phyloP scores from a whole-genome alignment of 257 asterid species.

The Mitragyna speciosa region DNA sequence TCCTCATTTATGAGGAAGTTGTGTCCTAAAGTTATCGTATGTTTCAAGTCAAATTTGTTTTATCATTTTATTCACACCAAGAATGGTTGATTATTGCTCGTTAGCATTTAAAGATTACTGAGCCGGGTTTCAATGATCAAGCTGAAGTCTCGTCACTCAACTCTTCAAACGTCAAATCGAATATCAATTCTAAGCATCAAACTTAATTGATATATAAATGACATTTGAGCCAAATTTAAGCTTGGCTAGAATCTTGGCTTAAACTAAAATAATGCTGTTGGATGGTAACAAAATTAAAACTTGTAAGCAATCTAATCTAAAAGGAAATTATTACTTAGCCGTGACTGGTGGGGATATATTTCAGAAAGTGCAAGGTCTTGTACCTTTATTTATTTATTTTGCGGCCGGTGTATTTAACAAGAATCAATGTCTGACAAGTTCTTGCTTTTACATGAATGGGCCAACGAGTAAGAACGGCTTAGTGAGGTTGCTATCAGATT shows the following conservation, averaged over 20 bases:
- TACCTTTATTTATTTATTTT: background rate
- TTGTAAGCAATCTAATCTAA: background rate
- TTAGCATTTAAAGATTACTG: background rate
- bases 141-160: too few relatives aligned
- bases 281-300: too few relatives aligned
- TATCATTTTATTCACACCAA: too few relatives aligned
- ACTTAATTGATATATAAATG: too few relatives aligned
- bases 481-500: background rate
- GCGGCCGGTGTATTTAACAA: background rate
- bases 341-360: background rate
- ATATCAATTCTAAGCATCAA: too few relatives aligned
- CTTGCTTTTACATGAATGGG: background rate
- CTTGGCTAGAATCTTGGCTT: background rate
- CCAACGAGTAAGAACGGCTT: background rate
- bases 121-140: too few relatives aligned
- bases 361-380: background rate
- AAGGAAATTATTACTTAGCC: background rate
- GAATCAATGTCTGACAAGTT: background rate
- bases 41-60: too few relatives aligned
- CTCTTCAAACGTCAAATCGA: too few relatives aligned
- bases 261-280: background rate
- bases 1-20: too few relatives aligned
- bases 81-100: background rate
- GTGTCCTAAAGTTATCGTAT: background rate
- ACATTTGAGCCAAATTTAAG: background rate